phyloP scores from a whole-genome alignment of 768 basidiomycete genomes.

The Boletus sensibilis region DNA sequence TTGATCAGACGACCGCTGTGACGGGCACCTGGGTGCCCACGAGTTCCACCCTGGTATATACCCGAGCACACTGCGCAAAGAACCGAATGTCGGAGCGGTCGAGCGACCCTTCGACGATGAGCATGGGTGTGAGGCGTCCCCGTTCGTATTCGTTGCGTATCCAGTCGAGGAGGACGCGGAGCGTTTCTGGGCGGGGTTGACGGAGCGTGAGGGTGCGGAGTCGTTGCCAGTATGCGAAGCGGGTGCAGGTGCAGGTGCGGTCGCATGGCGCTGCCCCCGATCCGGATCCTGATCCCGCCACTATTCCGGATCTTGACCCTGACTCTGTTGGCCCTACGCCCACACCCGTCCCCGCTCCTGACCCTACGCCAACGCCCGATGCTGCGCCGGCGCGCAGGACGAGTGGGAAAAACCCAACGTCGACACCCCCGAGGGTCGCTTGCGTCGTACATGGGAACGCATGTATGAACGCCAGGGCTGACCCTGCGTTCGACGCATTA shows the following conservation, averaged over 20 bases:
- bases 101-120: constrained; percentile 20
- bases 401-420: constrained; percentile 25
- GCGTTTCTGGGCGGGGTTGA: constrained; percentile 22
- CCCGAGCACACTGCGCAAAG: constrained; percentile 13
- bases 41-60: constrained; percentile 19
- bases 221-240: constrained; percentile 18
- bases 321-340: not conserved
- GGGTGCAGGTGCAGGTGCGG: constrained; percentile 4
- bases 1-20: constrained; percentile 2
- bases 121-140: constrained; percentile 9
- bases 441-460: constrained; percentile 26
- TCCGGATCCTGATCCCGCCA: not conserved
- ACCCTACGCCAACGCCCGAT: not conserved
- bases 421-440: constrained; percentile 26
- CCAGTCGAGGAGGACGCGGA: constrained; percentile 24
- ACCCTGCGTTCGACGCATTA: constrained; percentile 24
- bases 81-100: constrained; percentile 16
- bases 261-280: not conserved
- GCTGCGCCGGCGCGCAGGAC: constrained; percentile 12
- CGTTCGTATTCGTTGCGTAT: constrained; percentile 11
- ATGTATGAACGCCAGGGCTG: constrained; percentile 25
- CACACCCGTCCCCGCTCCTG: not conserved
- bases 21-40: not conserved
- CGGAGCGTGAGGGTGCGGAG: constrained; percentile 23
- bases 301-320: not conserved